Base-by-base conservation (phyloP, 2,329 filamentous ascomycete species). In the Keithomyces neogunnii region DNA sequence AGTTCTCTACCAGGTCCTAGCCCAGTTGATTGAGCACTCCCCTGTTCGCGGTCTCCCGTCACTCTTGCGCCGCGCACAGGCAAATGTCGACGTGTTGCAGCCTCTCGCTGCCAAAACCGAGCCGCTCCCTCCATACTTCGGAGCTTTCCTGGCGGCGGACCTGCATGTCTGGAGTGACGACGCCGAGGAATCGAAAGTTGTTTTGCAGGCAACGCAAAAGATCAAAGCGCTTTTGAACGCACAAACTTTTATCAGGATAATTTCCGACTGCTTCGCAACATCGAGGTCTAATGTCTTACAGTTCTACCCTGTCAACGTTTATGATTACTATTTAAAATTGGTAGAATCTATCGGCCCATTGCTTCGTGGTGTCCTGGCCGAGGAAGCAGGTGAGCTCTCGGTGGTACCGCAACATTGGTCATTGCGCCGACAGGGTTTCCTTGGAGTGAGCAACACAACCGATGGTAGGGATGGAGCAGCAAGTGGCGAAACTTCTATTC, bases 1-100 rank as follows among this genome's bases (percentile, higher is more conserved):
- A 53, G 82, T 86, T 53, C 75, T 96, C 50, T 81, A 84, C 13
- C 80, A 82, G 36, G 85, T 95, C 9, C 75, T 96, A 47, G 82
- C 88, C 56, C 79, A 85, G 56, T 78, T 96, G 56, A 81, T 91
- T 5, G 92, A 97, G 59, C 80, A 83, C 30, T 89, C 88, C 53
- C 84, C 91, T 2, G 82, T 92, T 58, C 74, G 95, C 26, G 85
- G 90, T 2, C 73, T 99, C 6, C 91, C 92, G 0, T 88, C 89
- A 4, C 70, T 99, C 31, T 72, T 96, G 53, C 81, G 81, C 56
- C 84, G 91, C 46, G 81, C 87, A 11, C 84, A 92, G 59, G 71
- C 74, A 47, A 81, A 87, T 4, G 72, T 95, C 49, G 77, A 88
- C 57, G 74, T 76, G 26, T 72, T 97, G 10, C 72, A 82, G 53